A percentile compares a stretch with the other conserved stretches of the same genome.
These are phyloP conservation scores for Inonotus hispidus DNA, from an alignment of 1,284 basidiomycete species.

Conservation along the genomic window DNA sequence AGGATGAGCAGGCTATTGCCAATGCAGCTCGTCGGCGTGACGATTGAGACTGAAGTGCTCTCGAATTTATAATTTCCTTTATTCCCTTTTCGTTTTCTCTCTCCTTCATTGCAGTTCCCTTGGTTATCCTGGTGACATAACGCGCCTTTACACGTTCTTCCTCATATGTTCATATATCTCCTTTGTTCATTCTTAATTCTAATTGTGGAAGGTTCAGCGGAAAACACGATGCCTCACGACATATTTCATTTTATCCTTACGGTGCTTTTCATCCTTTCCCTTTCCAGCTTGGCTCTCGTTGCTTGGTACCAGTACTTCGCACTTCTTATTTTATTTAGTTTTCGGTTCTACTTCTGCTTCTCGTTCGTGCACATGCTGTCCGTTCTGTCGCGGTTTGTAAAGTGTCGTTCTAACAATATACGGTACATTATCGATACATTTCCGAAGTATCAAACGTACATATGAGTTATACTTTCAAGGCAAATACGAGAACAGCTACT, in stretches of 20 bases:
- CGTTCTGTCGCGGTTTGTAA: not conserved
- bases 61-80: not conserved
- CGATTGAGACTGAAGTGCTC: not conserved
- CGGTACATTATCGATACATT: too few relatives aligned
- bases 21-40: not conserved
- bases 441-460: too few relatives aligned
- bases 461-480: not conserved
- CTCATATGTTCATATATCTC: too few relatives aligned
- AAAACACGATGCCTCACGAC: too few relatives aligned
- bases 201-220: too few relatives aligned
- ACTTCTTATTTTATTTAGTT: not conserved
- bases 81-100: too few relatives aligned
- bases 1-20: not conserved
- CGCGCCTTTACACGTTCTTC: too few relatives aligned
- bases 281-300: not conserved
- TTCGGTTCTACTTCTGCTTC: not conserved
- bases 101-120: too few relatives aligned
- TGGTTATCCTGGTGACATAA: too few relatives aligned
- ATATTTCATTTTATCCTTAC: too few relatives aligned
- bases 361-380: not conserved
- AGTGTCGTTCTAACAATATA: not conserved
- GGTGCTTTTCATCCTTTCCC: not conserved
- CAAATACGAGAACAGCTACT: not conserved
- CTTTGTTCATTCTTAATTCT: too few relatives aligned
- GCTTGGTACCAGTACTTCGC: not conserved